Base-by-base conservation (phyloP, 805 yeast species). In the Maudiozyma serrabonitensis region DNA sequence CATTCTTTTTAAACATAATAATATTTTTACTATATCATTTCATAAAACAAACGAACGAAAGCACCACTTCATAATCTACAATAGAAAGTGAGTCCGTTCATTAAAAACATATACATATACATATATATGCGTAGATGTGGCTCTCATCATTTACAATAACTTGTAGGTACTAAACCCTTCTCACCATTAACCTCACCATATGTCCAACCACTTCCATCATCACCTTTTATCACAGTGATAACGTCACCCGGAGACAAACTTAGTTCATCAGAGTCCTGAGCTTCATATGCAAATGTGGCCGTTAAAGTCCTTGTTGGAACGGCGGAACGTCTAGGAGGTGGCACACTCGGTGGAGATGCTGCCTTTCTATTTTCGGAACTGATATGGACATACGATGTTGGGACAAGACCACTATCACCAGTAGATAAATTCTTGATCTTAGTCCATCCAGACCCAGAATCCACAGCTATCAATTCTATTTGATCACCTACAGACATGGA, bases 371-470 rank as follows among this genome's bases (percentile, higher is more conserved):
- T 60, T 42, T 43, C 54, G 38, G 46, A 60, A 28, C 62, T 53
- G 1, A 81, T 63, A 53, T 81, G 81, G 6, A 90, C 66, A 62
- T 91, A 91, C 0, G 85, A 69, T 0, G 95, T 80, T 2, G 99
- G 99, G 4, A 90, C 96, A 39, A 90, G 72, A 0, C 99, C 99
- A 6, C 40, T 40, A 41, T 69, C 69, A 0, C 79, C 79, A 5
- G 76, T 75, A 21, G 64, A 60, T 2, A 69, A 54, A n/a, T 73
- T 71, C n/a, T 56, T 57, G 9, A 89, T 79, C 56, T 70, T 68
- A 1, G 95, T 84, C 99, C 99, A 91, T 0, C 99, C 99, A 16
- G 87, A 80, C 0, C 96, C 97, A 54, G 87, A 90, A 62, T 93
- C 98, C 1, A 70, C 69, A 46, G 78, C 81, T 0, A 82, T 48